Evolutionary conservation across 331 rosid species (phyloP).

Genomic region (Acacia pycnantha): DNA sequence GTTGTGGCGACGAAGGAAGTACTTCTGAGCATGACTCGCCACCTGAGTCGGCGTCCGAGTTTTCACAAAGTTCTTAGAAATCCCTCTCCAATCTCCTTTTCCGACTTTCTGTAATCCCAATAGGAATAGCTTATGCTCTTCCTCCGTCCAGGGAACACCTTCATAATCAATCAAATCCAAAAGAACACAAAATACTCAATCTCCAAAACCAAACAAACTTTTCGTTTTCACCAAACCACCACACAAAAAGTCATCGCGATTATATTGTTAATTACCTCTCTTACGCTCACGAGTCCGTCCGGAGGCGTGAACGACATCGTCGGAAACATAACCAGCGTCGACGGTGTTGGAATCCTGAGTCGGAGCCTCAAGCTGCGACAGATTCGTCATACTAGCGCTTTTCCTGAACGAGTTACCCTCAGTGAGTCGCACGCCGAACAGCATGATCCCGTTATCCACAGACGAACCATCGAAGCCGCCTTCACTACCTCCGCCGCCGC

Average conservation of each 20-base stretch:
- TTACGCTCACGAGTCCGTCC: slow-evolving; percentile 77
- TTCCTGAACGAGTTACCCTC: slow-evolving; percentile 62
- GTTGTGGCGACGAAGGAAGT: slow-evolving; percentile 79
- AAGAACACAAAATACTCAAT: background rate
- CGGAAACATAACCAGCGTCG: slow-evolving; percentile 86
- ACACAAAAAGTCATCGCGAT: background rate
- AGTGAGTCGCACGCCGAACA: slow-evolving; percentile 79
- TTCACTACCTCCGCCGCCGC: background rate
- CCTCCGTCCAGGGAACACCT: slow-evolving; percentile 95
- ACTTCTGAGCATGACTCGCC: slow-evolving; percentile 95
- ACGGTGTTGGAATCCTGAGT: slow-evolving; percentile 56
- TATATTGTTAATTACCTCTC: slow-evolving; percentile 49
- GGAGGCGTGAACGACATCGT: slow-evolving; percentile 84
- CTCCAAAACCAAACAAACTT: background rate
- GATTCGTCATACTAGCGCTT: slow-evolving; percentile 82
- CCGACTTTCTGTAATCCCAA: slow-evolving; percentile 83
- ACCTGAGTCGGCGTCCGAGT: slow-evolving; percentile 96
- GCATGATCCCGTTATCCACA: slow-evolving; percentile 66
- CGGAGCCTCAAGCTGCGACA: slow-evolving; percentile 60
- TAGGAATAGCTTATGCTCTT: slow-evolving; percentile 74
- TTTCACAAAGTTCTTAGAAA: slow-evolving; percentile 90
- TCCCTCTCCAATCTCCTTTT: slow-evolving; percentile 97
- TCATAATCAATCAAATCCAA: slow-evolving; percentile 9
- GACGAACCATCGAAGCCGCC: slow-evolving; percentile 7
- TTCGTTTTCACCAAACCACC: background rate